phyloP scores from a whole-genome alignment of 805 yeast species.

The Yarrowia divulgata region DNA sequence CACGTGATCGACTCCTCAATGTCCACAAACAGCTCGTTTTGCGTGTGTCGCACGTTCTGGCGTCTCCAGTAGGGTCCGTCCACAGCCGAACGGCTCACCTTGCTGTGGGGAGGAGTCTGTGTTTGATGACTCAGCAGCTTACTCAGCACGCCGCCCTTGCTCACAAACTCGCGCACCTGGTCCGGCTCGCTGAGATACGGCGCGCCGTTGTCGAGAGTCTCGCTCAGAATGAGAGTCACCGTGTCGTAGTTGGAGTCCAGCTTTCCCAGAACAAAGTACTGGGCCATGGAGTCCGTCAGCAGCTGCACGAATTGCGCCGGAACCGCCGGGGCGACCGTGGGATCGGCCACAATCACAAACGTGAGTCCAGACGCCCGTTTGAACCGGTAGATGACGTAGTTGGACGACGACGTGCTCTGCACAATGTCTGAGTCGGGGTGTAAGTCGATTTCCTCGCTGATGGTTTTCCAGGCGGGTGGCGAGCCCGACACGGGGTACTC shows the following conservation, averaged over 20 bases:
- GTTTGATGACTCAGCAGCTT: slow-evolving; percentile 55
- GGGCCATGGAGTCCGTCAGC: slow-evolving; percentile 65
- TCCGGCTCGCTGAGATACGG: slow-evolving; percentile 79
- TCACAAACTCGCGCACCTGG: slow-evolving; percentile 71
- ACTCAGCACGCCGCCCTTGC: slow-evolving; percentile 64
- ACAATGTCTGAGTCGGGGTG: background rate
- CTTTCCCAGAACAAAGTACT: slow-evolving; percentile 62
- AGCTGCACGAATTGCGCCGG: slow-evolving; percentile 58
- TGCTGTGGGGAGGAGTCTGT: slow-evolving; percentile 42
- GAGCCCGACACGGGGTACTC: slow-evolving; percentile 35
- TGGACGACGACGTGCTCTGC: slow-evolving; percentile 10
- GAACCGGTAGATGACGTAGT: slow-evolving; percentile 28
- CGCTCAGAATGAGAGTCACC: slow-evolving; percentile 72
- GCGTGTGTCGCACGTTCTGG: slow-evolving; percentile 69
- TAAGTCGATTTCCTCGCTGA: background rate
- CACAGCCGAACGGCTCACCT: slow-evolving; percentile 41
- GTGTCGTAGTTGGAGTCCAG: slow-evolving; percentile 75
- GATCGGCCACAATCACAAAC: slow-evolving; percentile 45
- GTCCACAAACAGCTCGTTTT: slow-evolving; percentile 88
- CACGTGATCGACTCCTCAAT: slow-evolving; percentile 59
- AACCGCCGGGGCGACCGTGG: slow-evolving; percentile 63
- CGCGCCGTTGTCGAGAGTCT: slow-evolving; percentile 77
- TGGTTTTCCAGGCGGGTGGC: slow-evolving; percentile 21
- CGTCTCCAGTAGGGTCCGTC: slow-evolving; percentile 77
- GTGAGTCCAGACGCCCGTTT: background rate